These are phyloP conservation scores for Talaromyces sp. DNA, from an alignment of 2,329 filamentous ascomycete species.

Conservation along the genomic window DNA sequence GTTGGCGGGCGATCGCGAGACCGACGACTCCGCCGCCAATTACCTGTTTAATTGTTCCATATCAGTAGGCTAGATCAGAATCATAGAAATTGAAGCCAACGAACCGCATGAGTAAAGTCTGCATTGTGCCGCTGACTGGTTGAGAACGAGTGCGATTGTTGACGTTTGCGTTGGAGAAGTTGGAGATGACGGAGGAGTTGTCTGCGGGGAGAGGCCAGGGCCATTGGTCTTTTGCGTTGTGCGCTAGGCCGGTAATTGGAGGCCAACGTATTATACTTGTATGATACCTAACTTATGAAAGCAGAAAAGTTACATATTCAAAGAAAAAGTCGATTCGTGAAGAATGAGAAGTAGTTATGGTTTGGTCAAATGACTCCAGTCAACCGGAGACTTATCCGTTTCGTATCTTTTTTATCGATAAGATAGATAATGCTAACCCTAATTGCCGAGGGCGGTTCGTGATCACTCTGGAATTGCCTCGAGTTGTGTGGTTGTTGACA, in stretches of 20 bases:
- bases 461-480: background rate
- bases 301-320: background rate
- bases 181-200: conserved; percentile 8
- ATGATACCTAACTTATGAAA: too few relatives aligned
- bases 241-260: background rate
- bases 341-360: background rate
- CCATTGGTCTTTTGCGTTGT: background rate
- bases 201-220: conserved; percentile 12
- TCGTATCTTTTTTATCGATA: background rate
- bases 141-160: conserved; percentile 17
- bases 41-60: conserved; percentile 39
- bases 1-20: conserved; percentile 70
- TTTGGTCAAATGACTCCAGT: background rate
- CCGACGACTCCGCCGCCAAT: conserved; percentile 74
- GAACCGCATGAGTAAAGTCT: conserved; percentile 62
- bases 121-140: conserved; percentile 31
- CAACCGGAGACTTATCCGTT: background rate
- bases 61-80: background rate
- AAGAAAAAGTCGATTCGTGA: background rate
- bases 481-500: background rate
- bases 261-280: background rate
- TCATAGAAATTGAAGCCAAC: conserved; percentile 1
- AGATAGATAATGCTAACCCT: background rate
- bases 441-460: background rate
- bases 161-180: conserved; percentile 43